Evolutionary conservation across 2,329 filamentous ascomycete genomes (phyloP).

Genomic region (Verticillium zaregamsianum): DNA sequence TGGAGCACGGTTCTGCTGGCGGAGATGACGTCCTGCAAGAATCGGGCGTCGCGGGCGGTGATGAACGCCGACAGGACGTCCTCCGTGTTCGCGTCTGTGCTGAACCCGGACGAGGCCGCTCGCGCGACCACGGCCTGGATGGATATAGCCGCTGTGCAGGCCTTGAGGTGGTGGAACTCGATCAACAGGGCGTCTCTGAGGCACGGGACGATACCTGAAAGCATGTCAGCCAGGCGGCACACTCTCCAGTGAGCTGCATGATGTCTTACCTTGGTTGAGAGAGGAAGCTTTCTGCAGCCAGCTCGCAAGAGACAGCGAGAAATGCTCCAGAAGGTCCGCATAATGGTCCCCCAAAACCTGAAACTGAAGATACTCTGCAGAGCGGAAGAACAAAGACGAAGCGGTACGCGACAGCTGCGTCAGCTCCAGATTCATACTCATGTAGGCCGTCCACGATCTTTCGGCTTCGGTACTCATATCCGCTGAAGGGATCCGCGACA

Average conservation of each 20-base stretch:
- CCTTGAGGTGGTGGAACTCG: conserved; percentile 16
- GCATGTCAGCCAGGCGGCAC: not conserved
- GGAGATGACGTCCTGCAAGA: conserved; percentile 15
- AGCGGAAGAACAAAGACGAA: conserved; percentile 18
- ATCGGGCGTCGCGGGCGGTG: conserved; percentile 12
- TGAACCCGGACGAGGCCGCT: conserved; percentile 9
- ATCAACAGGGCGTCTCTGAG: conserved; percentile 11
- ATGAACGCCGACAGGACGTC: conserved; percentile 13
- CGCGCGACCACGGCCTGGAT: conserved; percentile 16
- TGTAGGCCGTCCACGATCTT: conserved; percentile 9
- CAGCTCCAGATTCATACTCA: conserved; percentile 14
- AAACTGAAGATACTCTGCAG: conserved; percentile 9
- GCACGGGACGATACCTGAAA: conserved; percentile 1
- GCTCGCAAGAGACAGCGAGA: conserved; percentile 7
- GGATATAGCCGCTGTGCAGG: conserved; percentile 15
- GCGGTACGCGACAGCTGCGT: conserved; percentile 13
- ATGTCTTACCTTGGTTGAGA: not conserved
- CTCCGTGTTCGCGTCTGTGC: not conserved
- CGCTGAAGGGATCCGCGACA: not conserved
- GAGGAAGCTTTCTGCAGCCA: conserved; percentile 11
- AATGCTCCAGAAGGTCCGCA: conserved; percentile 14
- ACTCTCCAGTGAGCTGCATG: not conserved
- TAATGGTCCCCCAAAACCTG: conserved; percentile 15
- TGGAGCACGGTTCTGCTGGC: conserved; percentile 13
- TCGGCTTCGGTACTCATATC: not conserved